Evolutionary conservation across 495 filamentous ascomycete species (phyloP), one percentile per base, ranked within the genome.

Genomic region (Clavariopsis aquatica): DNA sequence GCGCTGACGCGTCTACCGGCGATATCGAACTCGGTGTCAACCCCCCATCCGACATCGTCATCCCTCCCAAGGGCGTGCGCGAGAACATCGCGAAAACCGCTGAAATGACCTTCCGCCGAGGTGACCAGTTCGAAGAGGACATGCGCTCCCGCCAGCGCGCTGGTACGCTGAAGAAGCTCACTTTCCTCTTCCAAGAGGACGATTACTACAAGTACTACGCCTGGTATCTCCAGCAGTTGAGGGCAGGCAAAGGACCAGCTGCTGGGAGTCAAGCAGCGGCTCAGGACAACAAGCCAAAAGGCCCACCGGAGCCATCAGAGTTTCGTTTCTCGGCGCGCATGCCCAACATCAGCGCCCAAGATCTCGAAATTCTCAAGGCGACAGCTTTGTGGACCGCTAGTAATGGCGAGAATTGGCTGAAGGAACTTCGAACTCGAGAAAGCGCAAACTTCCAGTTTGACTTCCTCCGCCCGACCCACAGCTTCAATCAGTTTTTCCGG

Each of bases 301-400:
- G 93, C 49, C 95, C 94, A 17, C 83, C 84, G 24, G 86, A 92
- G 71, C 95, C 94, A n/a, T 84, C 91, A 31, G 85, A 92, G 69
- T 98, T 96, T 73, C 84, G 90, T 69, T 98, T 98, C 78, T 96
- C 90, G 52, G 93, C 94, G 62, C 87, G 93, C 72, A 97, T 98
- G 92, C 94, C 94, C 64, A 96, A 90, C 70, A 96, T 98, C 78
- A 93, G 85, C 78, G 91, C 95, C 64, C 88, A 94, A 77, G 94
- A 98, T 83, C 81, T 98, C 64, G 95, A 98, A 62, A 88, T 98
- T 58, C 86, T 98, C 62, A 87, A 87, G 67, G 79, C 96, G 70
- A 96, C 94, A 27, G 95, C 94, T 26, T 77, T 95, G 38, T 96
- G 90, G 76, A 90, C 92, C 64, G 94, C 95, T 46, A 91, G 90